These are phyloP conservation scores for Hygrocybe coccinea DNA, from an alignment of 768 basidiomycete genomes.

Conservation along the genomic window DNA sequence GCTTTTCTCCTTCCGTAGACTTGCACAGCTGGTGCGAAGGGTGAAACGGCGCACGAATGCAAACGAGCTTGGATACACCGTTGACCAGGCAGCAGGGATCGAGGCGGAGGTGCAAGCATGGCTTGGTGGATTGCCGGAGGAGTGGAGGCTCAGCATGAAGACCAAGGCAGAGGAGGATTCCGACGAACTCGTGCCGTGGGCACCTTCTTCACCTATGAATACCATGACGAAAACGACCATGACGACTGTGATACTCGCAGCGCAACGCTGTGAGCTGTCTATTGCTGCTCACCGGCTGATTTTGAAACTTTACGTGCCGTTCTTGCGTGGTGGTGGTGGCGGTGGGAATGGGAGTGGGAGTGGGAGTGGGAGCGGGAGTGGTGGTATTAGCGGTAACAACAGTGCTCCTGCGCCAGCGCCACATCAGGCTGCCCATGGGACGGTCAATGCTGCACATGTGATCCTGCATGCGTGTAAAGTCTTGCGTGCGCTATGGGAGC, in stretches of 20 bases:
- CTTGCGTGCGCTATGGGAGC: constrained; percentile 36
- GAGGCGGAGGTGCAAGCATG: constrained; percentile 55
- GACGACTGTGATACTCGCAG: constrained; percentile 28
- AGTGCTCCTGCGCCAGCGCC: not conserved
- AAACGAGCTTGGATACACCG: constrained; percentile 37
- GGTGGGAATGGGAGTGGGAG: too few species aligned
- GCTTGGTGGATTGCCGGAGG: constrained; percentile 47
- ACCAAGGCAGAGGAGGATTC: not conserved
- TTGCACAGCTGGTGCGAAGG: constrained; percentile 59
- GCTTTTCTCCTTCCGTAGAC: constrained; percentile 29
- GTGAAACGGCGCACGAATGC: constrained; percentile 43
- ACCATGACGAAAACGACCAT: constrained; percentile 20
- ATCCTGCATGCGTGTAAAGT: constrained; percentile 51
- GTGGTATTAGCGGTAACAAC: not conserved
- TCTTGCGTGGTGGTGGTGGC: constrained; percentile 23
- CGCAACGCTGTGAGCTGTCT: constrained; percentile 56
- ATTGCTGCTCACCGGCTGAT: constrained; percentile 58
- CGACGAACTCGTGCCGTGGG: too few species aligned
- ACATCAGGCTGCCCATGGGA: constrained; percentile 51
- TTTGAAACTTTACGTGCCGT: constrained; percentile 64
- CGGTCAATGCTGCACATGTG: constrained; percentile 60
- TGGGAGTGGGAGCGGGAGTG: too few species aligned
- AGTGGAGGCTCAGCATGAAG: constrained; percentile 35
- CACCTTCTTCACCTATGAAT: not conserved
- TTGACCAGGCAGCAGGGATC: constrained; percentile 57